phyloP scores from a whole-genome alignment of 257 asterid species.

The Sherardia arvensis region DNA sequence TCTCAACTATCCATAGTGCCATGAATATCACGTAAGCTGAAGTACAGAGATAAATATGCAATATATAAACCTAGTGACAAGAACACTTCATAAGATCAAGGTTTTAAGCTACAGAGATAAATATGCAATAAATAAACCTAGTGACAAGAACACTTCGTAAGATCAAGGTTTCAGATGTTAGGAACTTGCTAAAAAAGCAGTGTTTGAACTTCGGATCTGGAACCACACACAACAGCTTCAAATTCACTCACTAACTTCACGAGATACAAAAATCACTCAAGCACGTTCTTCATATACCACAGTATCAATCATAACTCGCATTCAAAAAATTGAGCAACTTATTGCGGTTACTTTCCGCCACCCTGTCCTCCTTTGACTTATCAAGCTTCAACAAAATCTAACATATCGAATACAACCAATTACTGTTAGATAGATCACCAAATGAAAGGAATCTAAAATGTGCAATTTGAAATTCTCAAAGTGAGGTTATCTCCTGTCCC shows the following conservation, averaged over 20 bases:
- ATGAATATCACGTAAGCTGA: background rate
- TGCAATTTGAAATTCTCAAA: background rate
- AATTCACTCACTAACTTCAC: background rate
- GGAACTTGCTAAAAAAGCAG: background rate
- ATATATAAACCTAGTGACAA: background rate
- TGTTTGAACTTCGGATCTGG: background rate
- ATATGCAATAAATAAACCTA: background rate
- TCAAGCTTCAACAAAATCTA: slow-evolving; percentile 86
- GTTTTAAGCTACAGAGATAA: background rate
- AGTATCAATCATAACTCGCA: slow-evolving; percentile 78
- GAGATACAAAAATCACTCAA: background rate
- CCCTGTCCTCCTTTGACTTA: slow-evolving; percentile 90
- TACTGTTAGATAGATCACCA: background rate
- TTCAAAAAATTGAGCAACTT: slow-evolving; percentile 88
- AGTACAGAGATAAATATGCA: background rate
- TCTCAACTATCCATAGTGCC: background rate
- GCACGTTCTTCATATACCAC: background rate
- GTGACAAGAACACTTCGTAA: background rate
- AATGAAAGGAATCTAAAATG: background rate
- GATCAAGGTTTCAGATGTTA: background rate
- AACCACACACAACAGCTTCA: background rate
- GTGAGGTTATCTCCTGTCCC: background rate
- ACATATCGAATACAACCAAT: slow-evolving; percentile 11
- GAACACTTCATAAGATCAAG: background rate
- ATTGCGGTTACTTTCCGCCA: slow-evolving; percentile 80